Evolutionary conservation across 78 protist species (phyloP).

Genomic region (Cyanophora paradoxa): DNA sequence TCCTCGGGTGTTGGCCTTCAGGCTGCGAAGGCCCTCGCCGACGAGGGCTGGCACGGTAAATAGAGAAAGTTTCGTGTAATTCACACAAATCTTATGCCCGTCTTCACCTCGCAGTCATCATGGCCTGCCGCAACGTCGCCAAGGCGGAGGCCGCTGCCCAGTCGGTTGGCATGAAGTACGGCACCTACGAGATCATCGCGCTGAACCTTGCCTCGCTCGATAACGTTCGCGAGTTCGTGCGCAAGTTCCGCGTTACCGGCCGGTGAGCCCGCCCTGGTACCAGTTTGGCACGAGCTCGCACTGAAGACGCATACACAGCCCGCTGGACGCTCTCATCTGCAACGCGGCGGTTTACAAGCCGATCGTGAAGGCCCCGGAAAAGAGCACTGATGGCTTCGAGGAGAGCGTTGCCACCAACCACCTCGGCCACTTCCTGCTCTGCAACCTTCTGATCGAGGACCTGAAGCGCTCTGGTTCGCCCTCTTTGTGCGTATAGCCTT

Average conservation of each 20-base stretch:
- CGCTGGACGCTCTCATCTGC: not conserved
- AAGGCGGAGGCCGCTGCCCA: slow-evolving; percentile 2
- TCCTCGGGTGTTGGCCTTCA: slow-evolving; percentile 1
- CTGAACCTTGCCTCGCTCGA: not conserved
- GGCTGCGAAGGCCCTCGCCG: not conserved
- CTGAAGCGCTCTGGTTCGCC: no score
- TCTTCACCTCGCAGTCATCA: not conserved
- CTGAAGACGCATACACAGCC: no score
- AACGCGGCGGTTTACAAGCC: slow-evolving; percentile 9
- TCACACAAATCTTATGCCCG: not conserved
- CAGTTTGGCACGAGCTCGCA: no score
- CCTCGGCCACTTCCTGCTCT: slow-evolving; percentile 4
- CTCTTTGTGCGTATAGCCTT: no score
- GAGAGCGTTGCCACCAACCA: slow-evolving; percentile 16
- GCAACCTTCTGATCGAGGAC: not conserved
- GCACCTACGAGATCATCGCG: not conserved
- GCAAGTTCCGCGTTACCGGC: not conserved
- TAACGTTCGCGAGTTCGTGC: slow-evolving; percentile 1
- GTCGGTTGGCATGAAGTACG: not conserved
- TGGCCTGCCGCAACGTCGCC: not conserved
- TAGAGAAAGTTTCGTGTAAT: no score
- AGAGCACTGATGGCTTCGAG: slow-evolving; percentile 6
- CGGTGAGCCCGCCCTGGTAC: no score
- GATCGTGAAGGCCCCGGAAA: not conserved
- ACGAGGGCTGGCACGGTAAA: not conserved